Percentiles rank a stretch among this genome's conserved stretches.
phyloP scores from a whole-genome alignment of 345 rosid species.

The Brassica juncea region DNA sequence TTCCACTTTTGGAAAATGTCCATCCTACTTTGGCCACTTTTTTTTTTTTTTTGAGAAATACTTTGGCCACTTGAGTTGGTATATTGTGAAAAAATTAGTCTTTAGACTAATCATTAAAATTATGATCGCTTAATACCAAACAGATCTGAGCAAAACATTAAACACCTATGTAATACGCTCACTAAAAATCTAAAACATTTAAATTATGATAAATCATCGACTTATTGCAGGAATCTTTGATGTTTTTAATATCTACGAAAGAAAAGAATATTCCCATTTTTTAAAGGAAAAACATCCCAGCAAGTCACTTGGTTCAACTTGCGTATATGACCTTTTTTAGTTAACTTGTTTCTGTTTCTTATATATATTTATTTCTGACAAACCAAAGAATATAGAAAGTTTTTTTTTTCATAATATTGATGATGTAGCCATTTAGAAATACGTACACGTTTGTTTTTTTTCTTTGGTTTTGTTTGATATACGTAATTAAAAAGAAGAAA shows the following conservation, averaged over 20 bases:
- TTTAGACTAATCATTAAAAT: background rate
- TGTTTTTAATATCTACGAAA: background rate
- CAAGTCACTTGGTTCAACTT: conserved; percentile 32
- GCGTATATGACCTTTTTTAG: conserved; percentile 29
- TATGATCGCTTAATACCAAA: background rate
- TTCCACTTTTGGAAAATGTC: background rate
- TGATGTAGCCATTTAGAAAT: background rate
- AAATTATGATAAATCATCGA: background rate
- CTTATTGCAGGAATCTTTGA: background rate
- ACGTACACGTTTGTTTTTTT: background rate
- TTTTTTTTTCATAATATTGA: background rate
- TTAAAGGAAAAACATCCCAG: conserved; percentile 26
- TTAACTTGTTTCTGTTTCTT: conserved; percentile 21
- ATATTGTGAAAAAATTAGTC: background rate
- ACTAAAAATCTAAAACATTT: background rate
- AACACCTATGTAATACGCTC: background rate
- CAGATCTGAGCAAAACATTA: background rate
- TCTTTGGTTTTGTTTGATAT: background rate
- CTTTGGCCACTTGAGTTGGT: background rate
- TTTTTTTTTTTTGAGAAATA: no score
- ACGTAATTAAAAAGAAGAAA: background rate
- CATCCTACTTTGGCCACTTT: background rate
- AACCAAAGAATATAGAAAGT: background rate
- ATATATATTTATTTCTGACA: background rate
- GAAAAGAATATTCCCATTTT: conserved; percentile 30